These are phyloP conservation scores for Pseudisothecium myosuroides DNA, from an alignment of 225 moss, liverwort and hornwort species.

Conservation along the genomic window DNA sequence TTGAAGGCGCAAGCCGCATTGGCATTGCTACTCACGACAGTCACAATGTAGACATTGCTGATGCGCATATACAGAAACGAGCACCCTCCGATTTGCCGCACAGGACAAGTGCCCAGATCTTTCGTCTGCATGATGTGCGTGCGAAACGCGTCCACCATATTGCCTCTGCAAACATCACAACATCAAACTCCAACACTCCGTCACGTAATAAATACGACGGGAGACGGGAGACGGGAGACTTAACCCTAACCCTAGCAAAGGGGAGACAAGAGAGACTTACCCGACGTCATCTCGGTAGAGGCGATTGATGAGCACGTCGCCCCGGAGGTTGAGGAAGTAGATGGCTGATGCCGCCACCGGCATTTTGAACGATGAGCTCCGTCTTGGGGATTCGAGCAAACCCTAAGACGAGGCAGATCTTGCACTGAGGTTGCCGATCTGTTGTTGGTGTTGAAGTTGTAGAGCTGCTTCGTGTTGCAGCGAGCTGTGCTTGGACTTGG, in stretches of 20 bases:
- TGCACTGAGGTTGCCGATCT: background rate
- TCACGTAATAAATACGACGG: no score
- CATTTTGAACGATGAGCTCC: slow-evolving; percentile 14
- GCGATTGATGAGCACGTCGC: slow-evolving; percentile 65
- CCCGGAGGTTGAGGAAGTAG: slow-evolving; percentile 58
- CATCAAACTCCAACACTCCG: background rate
- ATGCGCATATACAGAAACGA: slow-evolving; percentile 63
- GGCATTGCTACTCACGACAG: slow-evolving; percentile 58
- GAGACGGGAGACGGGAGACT: background rate
- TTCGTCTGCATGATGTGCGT: slow-evolving; percentile 66
- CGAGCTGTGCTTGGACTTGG: background rate
- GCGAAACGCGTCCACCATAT: slow-evolving; percentile 63
- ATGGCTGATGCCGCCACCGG: slow-evolving; percentile 69
- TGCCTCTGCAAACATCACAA: slow-evolving; percentile 18
- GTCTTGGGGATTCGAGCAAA: background rate
- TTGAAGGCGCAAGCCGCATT: slow-evolving; percentile 66
- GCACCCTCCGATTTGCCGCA: slow-evolving; percentile 58
- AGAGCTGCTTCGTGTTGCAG: background rate
- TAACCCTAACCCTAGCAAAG: background rate
- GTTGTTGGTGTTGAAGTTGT: background rate
- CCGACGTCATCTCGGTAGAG: slow-evolving; percentile 66
- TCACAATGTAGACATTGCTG: slow-evolving; percentile 63
- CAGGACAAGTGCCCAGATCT: slow-evolving; percentile 58
- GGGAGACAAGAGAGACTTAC: background rate
- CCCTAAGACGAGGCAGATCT: background rate